Conservation (phyloP, 2,329 filamentous ascomycete genomes). For the Phyllosticta citriasiana region DNA sequence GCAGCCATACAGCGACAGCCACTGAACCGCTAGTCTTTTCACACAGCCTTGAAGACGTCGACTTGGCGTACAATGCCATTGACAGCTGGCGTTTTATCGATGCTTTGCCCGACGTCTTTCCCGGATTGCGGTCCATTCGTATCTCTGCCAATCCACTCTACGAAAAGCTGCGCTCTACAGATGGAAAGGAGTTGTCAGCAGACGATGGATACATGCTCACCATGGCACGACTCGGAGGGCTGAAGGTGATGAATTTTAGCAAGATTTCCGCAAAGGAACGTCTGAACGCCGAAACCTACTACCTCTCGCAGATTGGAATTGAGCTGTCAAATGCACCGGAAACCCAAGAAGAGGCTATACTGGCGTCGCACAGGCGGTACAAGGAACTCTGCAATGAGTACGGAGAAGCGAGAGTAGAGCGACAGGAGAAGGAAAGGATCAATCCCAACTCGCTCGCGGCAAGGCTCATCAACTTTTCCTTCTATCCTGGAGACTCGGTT, state of each 20-base stretch:
- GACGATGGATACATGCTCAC: constrained; percentile 88
- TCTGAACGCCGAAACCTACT: constrained; percentile 85
- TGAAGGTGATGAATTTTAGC: constrained; percentile 64
- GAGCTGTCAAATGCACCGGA: constrained; percentile 56
- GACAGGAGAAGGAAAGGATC: constrained; percentile 31
- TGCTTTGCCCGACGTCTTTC: constrained; percentile 55
- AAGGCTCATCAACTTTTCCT: constrained; percentile 54
- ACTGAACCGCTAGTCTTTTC: constrained; percentile 10
- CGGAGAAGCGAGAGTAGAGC: constrained; percentile 56
- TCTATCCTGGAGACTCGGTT: constrained; percentile 39
- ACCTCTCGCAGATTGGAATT: constrained; percentile 71
- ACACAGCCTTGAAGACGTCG: constrained; percentile 28
- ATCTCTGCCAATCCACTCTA: constrained; percentile 83
- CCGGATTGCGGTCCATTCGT: constrained; percentile 63
- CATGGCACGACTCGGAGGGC: constrained; percentile 58
- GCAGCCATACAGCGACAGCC: constrained; percentile 10
- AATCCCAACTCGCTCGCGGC: constrained; percentile 78
- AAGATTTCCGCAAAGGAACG: constrained; percentile 62
- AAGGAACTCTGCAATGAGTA: constrained; percentile 63
- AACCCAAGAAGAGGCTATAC: constrained; percentile 43
- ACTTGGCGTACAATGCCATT: constrained; percentile 38
- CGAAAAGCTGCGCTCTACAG: constrained; percentile 39
- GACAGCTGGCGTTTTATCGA: constrained; percentile 65
- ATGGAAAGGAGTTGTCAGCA: constrained; percentile 37
- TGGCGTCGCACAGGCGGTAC: constrained; percentile 61